Conservation (phyloP, 2,329 filamentous ascomycete species). For the Neonectria ditissima region DNA sequence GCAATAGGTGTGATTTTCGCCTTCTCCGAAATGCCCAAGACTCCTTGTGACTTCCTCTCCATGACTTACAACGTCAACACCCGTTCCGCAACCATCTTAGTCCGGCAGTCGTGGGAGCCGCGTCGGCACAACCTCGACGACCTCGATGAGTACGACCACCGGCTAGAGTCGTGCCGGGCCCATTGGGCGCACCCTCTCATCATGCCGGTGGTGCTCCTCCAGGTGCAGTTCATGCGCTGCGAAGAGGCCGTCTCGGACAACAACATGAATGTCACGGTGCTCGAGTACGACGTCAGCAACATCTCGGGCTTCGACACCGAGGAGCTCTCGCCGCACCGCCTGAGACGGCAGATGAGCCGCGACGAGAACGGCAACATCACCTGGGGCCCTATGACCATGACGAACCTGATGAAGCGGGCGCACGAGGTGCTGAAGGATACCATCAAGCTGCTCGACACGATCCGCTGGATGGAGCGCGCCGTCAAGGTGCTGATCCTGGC, state of each 20-base stretch:
- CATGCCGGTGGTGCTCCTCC: constrained; percentile 58
- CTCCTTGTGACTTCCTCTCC: constrained; percentile 60
- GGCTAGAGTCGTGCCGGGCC: constrained; percentile 57
- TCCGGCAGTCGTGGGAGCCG: constrained; percentile 58
- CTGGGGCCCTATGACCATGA: constrained; percentile 57
- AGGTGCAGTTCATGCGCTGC: constrained; percentile 59
- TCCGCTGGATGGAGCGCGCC: constrained; percentile 61
- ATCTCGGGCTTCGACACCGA: constrained; percentile 55
- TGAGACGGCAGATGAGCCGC: constrained; percentile 39
- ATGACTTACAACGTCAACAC: constrained; percentile 58
- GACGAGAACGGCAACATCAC: constrained; percentile 42
- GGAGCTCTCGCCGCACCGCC: constrained; percentile 43
- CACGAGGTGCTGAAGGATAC: constrained; percentile 60
- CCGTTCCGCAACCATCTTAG: constrained; percentile 54
- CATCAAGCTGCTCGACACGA: constrained; percentile 59
- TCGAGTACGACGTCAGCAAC: constrained; percentile 57
- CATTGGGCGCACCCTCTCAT: constrained; percentile 61
- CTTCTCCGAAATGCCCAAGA: constrained; percentile 58
- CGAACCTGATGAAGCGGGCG: constrained; percentile 60
- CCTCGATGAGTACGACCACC: constrained; percentile 59
- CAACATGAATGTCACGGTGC: constrained; percentile 54
- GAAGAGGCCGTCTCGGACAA: constrained; percentile 59
- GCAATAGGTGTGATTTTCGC: constrained; percentile 55
- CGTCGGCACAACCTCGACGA: constrained; percentile 56
- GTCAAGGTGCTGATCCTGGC: constrained; percentile 57